These are phyloP conservation scores for Tephrocybe rancida DNA, from an alignment of 768 basidiomycete species.

Conservation along the genomic window DNA sequence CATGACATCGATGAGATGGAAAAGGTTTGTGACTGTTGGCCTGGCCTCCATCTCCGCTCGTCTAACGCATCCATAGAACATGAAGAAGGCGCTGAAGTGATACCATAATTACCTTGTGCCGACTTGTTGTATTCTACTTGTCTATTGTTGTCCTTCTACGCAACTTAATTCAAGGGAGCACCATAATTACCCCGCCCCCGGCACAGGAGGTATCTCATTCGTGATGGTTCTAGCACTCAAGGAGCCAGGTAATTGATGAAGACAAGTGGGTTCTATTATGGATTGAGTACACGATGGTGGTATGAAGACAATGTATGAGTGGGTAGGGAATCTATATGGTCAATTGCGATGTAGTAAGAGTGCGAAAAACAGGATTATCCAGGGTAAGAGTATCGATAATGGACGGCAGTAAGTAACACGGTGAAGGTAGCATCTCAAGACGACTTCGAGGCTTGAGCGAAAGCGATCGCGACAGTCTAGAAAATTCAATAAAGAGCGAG, in stretches of 20 bases:
- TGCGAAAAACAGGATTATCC: constrained; percentile 13
- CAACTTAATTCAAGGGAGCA: neutral
- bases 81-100: constrained; percentile 81
- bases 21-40: constrained; percentile 53
- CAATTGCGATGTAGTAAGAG: constrained; percentile 8
- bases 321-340: constrained; percentile 10
- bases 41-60: neutral
- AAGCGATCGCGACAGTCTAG: constrained; percentile 84
- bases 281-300: constrained; percentile 6
- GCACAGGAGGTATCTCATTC: too few relatives aligned
- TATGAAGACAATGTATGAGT: constrained; percentile 8
- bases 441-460: constrained; percentile 71
- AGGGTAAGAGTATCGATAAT: constrained; percentile 13
- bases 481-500: constrained; percentile 9
- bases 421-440: constrained; percentile 19
- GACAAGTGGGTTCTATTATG: constrained; percentile 19
- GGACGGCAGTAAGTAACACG: neutral
- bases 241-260: neutral
- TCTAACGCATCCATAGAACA: constrained; percentile 50
- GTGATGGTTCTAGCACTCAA: neutral
- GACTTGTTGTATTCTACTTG: neutral
- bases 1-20: constrained; percentile 94
- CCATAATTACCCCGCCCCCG: too few relatives aligned
- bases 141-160: too few relatives aligned
- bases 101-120: neutral